Evolutionary conservation across 306 rosid genomes (phyloP).

Genomic region (Quercus engelmannii): DNA sequence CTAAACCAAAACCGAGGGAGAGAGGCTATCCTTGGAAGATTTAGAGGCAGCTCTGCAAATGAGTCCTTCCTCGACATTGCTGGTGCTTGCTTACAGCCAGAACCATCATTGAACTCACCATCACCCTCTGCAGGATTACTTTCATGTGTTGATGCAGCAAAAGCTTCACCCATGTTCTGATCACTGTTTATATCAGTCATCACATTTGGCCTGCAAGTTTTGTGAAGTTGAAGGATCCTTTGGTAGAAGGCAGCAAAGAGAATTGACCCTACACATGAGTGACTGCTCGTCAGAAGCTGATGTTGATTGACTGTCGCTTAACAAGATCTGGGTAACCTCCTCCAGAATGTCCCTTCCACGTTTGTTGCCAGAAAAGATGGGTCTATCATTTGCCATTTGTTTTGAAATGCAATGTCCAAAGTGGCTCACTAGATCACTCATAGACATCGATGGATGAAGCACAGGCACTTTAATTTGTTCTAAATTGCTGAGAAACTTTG

Average conservation of each 20-base stretch:
- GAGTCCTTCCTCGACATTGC: slow-evolving; percentile 65
- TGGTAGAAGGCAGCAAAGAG: slow-evolving; percentile 68
- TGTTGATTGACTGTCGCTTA: slow-evolving; percentile 45
- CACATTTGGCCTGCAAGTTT: slow-evolving; percentile 19
- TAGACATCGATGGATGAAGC: slow-evolving; percentile 62
- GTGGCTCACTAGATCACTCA: slow-evolving; percentile 64
- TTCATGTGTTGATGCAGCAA: slow-evolving; percentile 19
- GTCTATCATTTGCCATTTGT: slow-evolving; percentile 42
- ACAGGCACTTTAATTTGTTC: slow-evolving; percentile 66
- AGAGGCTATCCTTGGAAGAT: slow-evolving; percentile 79
- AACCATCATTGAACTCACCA: slow-evolving; percentile 25
- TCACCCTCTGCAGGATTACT: slow-evolving; percentile 25
- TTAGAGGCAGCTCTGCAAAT: slow-evolving; percentile 56
- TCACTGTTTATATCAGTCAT: background rate
- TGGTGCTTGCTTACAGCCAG: slow-evolving; percentile 39
- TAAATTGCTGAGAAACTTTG: slow-evolving; percentile 43
- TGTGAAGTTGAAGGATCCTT: slow-evolving; percentile 48
- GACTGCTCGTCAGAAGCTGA: slow-evolving; percentile 51
- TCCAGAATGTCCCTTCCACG: slow-evolving; percentile 45
- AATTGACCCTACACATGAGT: slow-evolving; percentile 72
- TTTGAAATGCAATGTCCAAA: slow-evolving; percentile 60
- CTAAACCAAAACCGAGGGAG: slow-evolving; percentile 63
- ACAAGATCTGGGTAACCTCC: slow-evolving; percentile 61
- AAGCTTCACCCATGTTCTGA: slow-evolving; percentile 23
- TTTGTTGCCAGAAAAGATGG: slow-evolving; percentile 26